Evolutionary conservation across 192 early-diverging fungal species (phyloP).

Genomic region (Podila clonocystis): DNA sequence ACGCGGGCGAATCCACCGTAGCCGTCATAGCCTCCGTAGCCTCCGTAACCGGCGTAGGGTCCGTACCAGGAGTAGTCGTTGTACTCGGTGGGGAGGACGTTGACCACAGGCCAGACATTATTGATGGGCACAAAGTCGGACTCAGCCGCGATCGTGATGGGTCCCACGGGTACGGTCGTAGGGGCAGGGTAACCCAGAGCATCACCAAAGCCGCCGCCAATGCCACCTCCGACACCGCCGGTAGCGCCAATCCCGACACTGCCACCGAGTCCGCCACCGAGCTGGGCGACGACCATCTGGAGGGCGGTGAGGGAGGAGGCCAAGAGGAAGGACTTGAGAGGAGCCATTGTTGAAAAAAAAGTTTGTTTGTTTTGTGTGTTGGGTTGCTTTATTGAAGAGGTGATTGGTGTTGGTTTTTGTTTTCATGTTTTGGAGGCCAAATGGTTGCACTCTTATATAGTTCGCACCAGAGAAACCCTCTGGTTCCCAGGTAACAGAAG

Average conservation of each 20-base stretch:
- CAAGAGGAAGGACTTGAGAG: constrained; percentile 4
- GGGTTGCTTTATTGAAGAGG: too few species aligned
- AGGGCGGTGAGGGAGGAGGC: neutral
- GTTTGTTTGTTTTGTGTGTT: too few species aligned
- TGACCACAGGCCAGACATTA: constrained; percentile 17
- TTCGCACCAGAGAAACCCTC: too few species aligned
- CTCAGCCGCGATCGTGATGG: constrained; percentile 9
- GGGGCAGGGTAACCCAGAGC: neutral
- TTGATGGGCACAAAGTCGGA: constrained; percentile 17
- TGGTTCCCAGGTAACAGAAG: too few species aligned
- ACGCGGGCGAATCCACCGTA: neutral
- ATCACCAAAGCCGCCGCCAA: neutral
- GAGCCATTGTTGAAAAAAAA: too few species aligned
- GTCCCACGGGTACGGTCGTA: constrained; percentile 8
- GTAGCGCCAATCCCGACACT: neutral
- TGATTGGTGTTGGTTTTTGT: too few species aligned
- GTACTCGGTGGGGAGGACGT: constrained; percentile 10
- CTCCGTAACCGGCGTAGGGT: neutral
- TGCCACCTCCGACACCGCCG: neutral
- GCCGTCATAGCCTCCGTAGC: neutral
- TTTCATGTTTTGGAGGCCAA: too few species aligned
- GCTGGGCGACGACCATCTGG: neutral
- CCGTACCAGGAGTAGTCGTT: constrained; percentile 14
- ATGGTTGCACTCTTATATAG: too few species aligned
- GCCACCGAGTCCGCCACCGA: neutral